Percentiles rank a stretch among this genome's conserved stretches.
These are phyloP conservation scores for Lolium perenne DNA, from an alignment of 176 grass and related monocot species.

Conservation along the genomic window DNA sequence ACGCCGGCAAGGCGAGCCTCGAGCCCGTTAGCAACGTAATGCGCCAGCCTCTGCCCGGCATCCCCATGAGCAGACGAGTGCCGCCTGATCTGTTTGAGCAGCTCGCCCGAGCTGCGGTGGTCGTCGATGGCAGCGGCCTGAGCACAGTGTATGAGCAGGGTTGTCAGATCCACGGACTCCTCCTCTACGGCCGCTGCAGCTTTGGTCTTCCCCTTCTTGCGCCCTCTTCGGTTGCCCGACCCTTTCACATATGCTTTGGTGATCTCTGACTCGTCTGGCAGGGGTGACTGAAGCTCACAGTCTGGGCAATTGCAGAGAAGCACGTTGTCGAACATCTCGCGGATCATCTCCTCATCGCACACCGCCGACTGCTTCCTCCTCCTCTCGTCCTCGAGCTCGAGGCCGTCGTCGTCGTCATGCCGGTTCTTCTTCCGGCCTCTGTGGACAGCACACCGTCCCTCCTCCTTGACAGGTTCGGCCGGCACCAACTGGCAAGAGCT, in stretches of 20 bases:
- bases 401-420: conserved; percentile 8
- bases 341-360: conserved; percentile 43
- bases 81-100: conserved; percentile 48
- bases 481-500: neutral
- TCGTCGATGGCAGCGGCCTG: conserved; percentile 53
- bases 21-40: conserved; percentile 50
- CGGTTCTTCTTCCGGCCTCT: conserved; percentile 57
- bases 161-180: conserved; percentile 50
- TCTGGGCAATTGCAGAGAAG: conserved; percentile 39
- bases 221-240: conserved; percentile 38
- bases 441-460: neutral
- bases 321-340: conserved; percentile 59
- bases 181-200: neutral
- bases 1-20: conserved; percentile 53
- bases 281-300: conserved; percentile 22
- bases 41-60: conserved; percentile 44
- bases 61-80: conserved; percentile 48
- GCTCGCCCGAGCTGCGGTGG: conserved; percentile 25
- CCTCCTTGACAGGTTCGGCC: neutral
- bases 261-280: conserved; percentile 32
- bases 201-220: conserved; percentile 43
- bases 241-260: conserved; percentile 48
- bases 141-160: conserved; percentile 47
- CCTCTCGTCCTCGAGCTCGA: conserved; percentile 41
- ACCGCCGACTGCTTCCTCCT: conserved; percentile 47